These are phyloP conservation scores for Beauveria rudraprayagi DNA, from an alignment of 2,329 filamentous ascomycete species.

Conservation along the genomic window DNA sequence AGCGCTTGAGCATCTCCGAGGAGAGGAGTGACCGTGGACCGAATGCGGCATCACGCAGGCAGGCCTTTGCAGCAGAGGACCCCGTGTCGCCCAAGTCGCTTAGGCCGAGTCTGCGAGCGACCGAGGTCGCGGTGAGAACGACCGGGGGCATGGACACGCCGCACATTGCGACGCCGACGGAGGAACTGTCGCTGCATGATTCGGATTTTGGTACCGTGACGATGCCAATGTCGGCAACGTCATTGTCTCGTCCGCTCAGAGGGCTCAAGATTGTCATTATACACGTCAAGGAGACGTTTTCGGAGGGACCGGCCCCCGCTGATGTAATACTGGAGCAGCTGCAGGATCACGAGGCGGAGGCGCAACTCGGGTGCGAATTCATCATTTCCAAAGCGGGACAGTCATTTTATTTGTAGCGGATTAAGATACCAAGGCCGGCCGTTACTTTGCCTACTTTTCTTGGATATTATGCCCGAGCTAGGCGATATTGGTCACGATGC, in stretches of 20 bases:
- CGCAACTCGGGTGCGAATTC: conserved; percentile 71
- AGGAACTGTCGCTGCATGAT: conserved; percentile 35
- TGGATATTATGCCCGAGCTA: not conserved
- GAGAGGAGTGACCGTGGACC: conserved; percentile 18
- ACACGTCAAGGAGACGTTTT: conserved; percentile 81
- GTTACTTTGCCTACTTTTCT: not conserved
- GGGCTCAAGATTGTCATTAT: conserved; percentile 81
- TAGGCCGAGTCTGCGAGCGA: conserved; percentile 18
- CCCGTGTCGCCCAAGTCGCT: conserved; percentile 46
- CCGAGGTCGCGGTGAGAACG: conserved; percentile 12
- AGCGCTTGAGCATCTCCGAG: conserved; percentile 38
- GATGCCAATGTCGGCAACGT: conserved; percentile 14
- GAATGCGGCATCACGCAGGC: conserved; percentile 17
- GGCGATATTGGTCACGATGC: not conserved
- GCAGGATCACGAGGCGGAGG: conserved; percentile 53
- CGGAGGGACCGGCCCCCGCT: conserved; percentile 57
- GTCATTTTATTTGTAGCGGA: conserved; percentile 39
- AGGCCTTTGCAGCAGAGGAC: conserved; percentile 26
- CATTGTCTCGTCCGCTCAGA: conserved; percentile 44
- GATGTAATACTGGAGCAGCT: conserved; percentile 66
- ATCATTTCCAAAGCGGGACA: conserved; percentile 61
- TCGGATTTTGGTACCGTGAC: conserved; percentile 19
- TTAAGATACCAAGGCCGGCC: conserved; percentile 13
- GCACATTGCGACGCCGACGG: conserved; percentile 39
- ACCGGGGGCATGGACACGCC: conserved; percentile 27